phyloP scores from a whole-genome alignment of 306 rosid species.

The Vigna reflexopilosa region DNA sequence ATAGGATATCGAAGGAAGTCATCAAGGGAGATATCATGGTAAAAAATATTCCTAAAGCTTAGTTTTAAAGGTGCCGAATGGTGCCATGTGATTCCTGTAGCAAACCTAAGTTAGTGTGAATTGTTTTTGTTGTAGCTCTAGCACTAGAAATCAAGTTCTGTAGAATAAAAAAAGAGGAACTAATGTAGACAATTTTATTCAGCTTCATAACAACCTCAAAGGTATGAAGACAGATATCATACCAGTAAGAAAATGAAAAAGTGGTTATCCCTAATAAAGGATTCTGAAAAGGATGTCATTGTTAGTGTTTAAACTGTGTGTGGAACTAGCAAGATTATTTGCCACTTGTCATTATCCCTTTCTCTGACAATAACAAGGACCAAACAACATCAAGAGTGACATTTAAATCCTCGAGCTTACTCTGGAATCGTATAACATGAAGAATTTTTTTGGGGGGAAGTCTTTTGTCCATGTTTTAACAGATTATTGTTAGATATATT shows the following conservation, averaged over 20 bases:
- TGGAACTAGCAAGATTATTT: not conserved
- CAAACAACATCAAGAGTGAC: conserved; percentile 7
- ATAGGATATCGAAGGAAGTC: too few species aligned
- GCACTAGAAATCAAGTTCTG: too few species aligned
- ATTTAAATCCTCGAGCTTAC: not conserved
- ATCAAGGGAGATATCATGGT: too few species aligned
- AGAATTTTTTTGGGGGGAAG: not conserved
- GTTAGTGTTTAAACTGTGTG: not conserved
- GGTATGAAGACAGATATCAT: not conserved
- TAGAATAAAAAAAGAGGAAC: too few species aligned
- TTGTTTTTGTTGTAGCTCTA: too few species aligned
- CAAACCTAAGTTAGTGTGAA: too few species aligned
- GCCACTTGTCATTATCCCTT: not conserved
- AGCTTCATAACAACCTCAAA: conserved; percentile 27
- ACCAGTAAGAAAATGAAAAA: conserved; percentile 5
- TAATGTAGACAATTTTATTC: not conserved
- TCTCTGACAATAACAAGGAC: not conserved
- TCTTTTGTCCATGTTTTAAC: not conserved
- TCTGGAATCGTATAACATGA: not conserved
- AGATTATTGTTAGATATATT: too few species aligned
- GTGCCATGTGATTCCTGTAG: too few species aligned
- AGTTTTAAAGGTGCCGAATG: too few species aligned
- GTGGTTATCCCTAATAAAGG: not conserved
- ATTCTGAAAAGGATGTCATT: conserved; percentile 2
- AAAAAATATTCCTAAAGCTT: too few species aligned